Evolutionary conservation across 2,329 filamentous ascomycete species (phyloP).

Genomic region (Clathrospora elynae): DNA sequence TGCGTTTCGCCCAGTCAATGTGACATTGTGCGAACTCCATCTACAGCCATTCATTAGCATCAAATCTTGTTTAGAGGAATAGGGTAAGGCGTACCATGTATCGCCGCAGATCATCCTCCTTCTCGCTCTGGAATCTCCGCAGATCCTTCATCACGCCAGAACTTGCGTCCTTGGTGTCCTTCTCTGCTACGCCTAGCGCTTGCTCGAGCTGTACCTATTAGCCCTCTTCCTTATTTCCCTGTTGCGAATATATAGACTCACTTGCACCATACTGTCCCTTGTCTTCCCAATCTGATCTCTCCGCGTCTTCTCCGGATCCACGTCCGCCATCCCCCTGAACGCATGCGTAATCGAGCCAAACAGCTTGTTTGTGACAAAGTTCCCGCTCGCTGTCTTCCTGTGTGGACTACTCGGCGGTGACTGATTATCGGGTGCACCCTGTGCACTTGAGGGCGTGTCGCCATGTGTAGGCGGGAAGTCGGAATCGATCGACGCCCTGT

Average conservation of each 20-base stretch:
- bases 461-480: constrained; percentile 92
- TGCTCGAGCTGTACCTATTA: constrained; percentile 70
- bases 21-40: constrained; percentile 91
- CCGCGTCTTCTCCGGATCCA: constrained; percentile 90
- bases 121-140: constrained; percentile 90
- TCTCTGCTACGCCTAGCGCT: constrained; percentile 83
- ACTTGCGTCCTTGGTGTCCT: constrained; percentile 93
- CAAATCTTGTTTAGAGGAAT: not conserved
- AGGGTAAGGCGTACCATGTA: constrained; percentile 80
- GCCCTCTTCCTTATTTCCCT: not conserved
- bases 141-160: constrained; percentile 85
- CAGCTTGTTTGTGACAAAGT: constrained; percentile 86
- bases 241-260: not conserved
- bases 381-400: constrained; percentile 79
- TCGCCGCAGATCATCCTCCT: constrained; percentile 88
- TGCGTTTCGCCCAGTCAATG: constrained; percentile 91
- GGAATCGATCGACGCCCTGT: constrained; percentile 90
- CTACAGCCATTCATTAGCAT: constrained; percentile 53
- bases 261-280: constrained; percentile 72
- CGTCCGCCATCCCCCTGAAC: constrained; percentile 93
- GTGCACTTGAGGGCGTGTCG: constrained; percentile 70
- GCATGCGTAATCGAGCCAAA: constrained; percentile 95
- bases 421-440: constrained; percentile 64
- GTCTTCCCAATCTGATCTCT: constrained; percentile 96
- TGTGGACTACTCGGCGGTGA: constrained; percentile 55